phyloP scores from a whole-genome alignment of 495 filamentous ascomycete species.

The Penicillium taxi region DNA sequence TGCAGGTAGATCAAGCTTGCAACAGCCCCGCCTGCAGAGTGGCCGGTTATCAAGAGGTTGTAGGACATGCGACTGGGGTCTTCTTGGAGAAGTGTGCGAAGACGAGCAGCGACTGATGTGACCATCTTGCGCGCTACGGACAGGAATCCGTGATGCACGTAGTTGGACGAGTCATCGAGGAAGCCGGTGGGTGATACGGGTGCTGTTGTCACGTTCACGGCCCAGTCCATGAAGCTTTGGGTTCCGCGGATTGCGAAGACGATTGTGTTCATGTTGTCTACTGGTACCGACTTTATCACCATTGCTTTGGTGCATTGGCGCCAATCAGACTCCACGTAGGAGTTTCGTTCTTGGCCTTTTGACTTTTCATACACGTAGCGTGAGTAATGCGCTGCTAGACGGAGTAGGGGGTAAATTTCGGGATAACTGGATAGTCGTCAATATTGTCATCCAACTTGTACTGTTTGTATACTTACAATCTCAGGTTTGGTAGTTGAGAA shows the following conservation, averaged over 20 bases:
- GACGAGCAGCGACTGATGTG: conserved; percentile 56
- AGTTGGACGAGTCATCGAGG: conserved; percentile 65
- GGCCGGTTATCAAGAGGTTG: conserved; percentile 73
- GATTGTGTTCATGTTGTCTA: conserved; percentile 67
- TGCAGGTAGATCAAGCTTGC: conserved; percentile 71
- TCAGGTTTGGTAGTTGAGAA: conserved; percentile 53
- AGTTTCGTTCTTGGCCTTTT: conserved; percentile 46
- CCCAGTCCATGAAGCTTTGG: conserved; percentile 75
- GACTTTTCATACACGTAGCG: conserved; percentile 62
- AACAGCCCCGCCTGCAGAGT: conserved; percentile 76
- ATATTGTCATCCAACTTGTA: background rate
- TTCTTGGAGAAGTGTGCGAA: conserved; percentile 59
- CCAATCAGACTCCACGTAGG: conserved; percentile 62
- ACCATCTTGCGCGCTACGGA: conserved; percentile 68
- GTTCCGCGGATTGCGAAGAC: conserved; percentile 76
- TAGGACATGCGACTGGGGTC: conserved; percentile 57
- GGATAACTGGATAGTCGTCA: conserved; percentile 45
- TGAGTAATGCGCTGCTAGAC: conserved; percentile 67
- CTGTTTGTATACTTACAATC: conserved; percentile 43
- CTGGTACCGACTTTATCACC: conserved; percentile 68
- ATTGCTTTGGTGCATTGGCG: conserved; percentile 69
- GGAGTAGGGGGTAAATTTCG: conserved; percentile 61
- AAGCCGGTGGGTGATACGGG: conserved; percentile 58
- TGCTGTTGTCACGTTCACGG: conserved; percentile 62
- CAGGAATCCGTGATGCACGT: conserved; percentile 72